Conservation (phyloP, 129 eudicot genomes). For the Chrysanthemum makinoi region DNA sequence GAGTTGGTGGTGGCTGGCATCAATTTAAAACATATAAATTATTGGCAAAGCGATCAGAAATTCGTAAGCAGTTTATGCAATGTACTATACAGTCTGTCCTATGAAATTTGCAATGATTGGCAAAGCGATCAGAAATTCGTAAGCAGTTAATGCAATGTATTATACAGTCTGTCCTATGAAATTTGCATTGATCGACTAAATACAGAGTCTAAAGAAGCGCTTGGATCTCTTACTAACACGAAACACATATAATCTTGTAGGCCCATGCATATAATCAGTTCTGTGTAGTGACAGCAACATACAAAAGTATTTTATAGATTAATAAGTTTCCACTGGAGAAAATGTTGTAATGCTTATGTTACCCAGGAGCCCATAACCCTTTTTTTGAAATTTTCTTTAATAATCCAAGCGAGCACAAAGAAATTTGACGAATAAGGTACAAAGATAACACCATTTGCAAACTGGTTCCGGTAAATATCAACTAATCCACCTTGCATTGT, state of each 20-base stretch:
- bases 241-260: background rate
- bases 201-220: background rate
- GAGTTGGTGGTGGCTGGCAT: constrained; percentile 73
- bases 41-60: background rate
- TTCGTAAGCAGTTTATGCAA: background rate
- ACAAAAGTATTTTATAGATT: background rate
- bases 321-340: background rate
- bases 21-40: background rate
- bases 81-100: background rate
- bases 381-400: too few species aligned
- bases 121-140: background rate
- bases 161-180: background rate
- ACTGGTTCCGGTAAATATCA: too few species aligned
- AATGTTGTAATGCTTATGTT: background rate
- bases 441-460: too few species aligned
- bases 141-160: background rate
- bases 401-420: too few species aligned
- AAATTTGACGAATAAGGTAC: too few species aligned
- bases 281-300: background rate
- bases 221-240: background rate
- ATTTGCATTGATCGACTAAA: constrained; percentile 1
- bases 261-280: background rate
- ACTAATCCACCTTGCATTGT: too few species aligned
- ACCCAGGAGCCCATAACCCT: too few species aligned
- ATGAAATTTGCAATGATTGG: background rate